Percentiles rank a stretch among this genome's conserved stretches.
Conservation (phyloP, 176 grass and related monocot species). For the Chloris gayana region DNA sequence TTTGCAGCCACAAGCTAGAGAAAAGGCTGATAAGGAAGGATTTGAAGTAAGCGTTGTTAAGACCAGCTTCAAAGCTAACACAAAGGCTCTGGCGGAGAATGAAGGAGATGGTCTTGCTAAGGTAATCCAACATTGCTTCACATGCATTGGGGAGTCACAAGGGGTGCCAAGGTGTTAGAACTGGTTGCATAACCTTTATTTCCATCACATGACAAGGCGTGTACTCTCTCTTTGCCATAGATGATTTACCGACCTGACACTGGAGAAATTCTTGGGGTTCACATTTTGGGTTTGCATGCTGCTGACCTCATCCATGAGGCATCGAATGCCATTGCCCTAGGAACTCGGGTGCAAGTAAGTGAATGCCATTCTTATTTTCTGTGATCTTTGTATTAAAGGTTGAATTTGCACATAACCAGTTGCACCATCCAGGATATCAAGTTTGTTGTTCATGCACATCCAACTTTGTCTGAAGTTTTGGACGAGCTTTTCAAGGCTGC, state of each 20-base stretch:
- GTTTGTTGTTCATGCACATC: slow-evolving; percentile 78
- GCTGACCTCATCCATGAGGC: slow-evolving; percentile 85
- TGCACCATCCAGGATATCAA: slow-evolving; percentile 60
- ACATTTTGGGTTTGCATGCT: slow-evolving; percentile 90
- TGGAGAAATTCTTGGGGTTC: slow-evolving; percentile 83
- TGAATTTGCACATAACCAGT: neutral
- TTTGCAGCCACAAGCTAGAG: slow-evolving; percentile 84
- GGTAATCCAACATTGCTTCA: slow-evolving; percentile 46
- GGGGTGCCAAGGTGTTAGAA: slow-evolving; percentile 5
- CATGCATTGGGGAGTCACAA: neutral
- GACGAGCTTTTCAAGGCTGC: slow-evolving; percentile 85
- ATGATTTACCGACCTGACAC: slow-evolving; percentile 88
- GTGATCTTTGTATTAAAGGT: neutral
- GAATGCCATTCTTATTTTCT: neutral
- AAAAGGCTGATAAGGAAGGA: slow-evolving; percentile 83
- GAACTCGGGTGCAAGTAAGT: slow-evolving; percentile 72
- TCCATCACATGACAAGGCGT: slow-evolving; percentile 8
- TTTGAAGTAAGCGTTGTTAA: slow-evolving; percentile 79
- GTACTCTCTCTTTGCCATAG: slow-evolving; percentile 32
- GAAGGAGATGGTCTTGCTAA: slow-evolving; percentile 90
- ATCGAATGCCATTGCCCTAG: slow-evolving; percentile 84
- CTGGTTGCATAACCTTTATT: neutral
- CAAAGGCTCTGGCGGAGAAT: slow-evolving; percentile 90
- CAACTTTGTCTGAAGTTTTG: slow-evolving; percentile 85
- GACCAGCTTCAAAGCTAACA: slow-evolving; percentile 92